Percentiles rank a stretch among this genome's conserved stretches.
phyloP scores from a whole-genome alignment of 73 alveolate genomes.

The Paramecium tetraurelia region DNA sequence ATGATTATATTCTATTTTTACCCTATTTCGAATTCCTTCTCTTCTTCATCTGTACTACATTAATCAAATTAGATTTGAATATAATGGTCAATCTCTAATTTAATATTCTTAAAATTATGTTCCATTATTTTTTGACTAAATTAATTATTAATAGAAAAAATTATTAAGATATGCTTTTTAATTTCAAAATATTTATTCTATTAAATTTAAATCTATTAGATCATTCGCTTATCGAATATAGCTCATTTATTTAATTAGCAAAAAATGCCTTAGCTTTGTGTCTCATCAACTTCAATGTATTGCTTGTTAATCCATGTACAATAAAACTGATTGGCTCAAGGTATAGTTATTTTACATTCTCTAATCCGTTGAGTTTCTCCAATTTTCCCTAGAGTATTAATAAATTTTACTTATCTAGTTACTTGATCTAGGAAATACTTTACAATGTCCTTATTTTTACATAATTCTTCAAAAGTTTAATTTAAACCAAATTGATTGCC shows the following conservation, averaged over 20 bases:
- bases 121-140: not conserved
- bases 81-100: not conserved
- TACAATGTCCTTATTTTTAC: conserved; percentile 3
- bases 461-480: conserved; percentile 54
- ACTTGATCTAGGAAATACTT: conserved; percentile 46
- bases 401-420: not conserved
- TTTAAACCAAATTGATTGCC: conserved; percentile 12
- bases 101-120: no score
- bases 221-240: conserved; percentile 56
- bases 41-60: not conserved
- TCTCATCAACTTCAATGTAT: conserved; percentile 91
- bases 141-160: no score
- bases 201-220: no score
- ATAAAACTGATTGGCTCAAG: conserved; percentile 69
- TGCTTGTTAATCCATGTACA: conserved; percentile 73
- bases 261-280: conserved; percentile 74
- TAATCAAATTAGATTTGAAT: not conserved
- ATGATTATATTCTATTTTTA: not conserved
- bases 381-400: conserved; percentile 40
- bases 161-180: no score
- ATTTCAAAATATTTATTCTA: not conserved
- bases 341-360: conserved; percentile 76
- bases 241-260: conserved; percentile 61
- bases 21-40: conserved; percentile 2
- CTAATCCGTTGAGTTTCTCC: conserved; percentile 76